These are phyloP conservation scores for Fagus sylvatica DNA, from an alignment of 306 rosid species.

Conservation along the genomic window DNA sequence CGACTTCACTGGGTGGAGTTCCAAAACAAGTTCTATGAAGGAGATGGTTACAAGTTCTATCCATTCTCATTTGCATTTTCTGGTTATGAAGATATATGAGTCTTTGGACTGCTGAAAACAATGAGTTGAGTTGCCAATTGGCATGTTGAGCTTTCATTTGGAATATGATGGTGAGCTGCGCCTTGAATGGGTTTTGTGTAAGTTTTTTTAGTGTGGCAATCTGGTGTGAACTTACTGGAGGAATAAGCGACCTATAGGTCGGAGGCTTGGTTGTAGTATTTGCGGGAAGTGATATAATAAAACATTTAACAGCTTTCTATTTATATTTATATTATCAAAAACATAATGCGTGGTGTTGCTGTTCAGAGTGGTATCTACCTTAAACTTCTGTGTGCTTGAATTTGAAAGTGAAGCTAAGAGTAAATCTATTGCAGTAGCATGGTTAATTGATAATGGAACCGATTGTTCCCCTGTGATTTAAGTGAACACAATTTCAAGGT, in stretches of 20 bases:
- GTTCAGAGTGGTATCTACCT: neutral
- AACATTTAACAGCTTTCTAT: neutral
- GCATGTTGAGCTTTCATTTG: constrained; percentile 58
- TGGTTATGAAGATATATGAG: constrained; percentile 62
- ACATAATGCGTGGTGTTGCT: neutral
- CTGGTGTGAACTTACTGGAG: no score
- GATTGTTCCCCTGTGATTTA: neutral
- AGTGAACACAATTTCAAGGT: neutral
- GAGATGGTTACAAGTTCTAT: constrained; percentile 82
- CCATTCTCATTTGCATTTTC: constrained; percentile 69
- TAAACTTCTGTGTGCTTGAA: neutral
- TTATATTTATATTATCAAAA: neutral
- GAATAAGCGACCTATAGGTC: no score
- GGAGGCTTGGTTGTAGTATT: constrained; percentile 35
- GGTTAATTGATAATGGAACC: neutral
- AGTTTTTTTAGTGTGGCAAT: constrained; percentile 46
- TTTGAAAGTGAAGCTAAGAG: neutral
- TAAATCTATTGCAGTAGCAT: neutral
- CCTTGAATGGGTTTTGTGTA: constrained; percentile 30
- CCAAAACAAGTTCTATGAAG: constrained; percentile 92
- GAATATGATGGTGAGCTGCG: constrained; percentile 28
- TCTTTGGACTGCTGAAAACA: constrained; percentile 17
- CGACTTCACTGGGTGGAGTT: constrained; percentile 99
- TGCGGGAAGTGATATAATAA: constrained; percentile 47
- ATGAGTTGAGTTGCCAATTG: constrained; percentile 26